Evolutionary conservation across 2,329 filamentous ascomycete species (phyloP), one percentile per base, ranked within the genome.

Genomic region (Fusarium sp.): DNA sequence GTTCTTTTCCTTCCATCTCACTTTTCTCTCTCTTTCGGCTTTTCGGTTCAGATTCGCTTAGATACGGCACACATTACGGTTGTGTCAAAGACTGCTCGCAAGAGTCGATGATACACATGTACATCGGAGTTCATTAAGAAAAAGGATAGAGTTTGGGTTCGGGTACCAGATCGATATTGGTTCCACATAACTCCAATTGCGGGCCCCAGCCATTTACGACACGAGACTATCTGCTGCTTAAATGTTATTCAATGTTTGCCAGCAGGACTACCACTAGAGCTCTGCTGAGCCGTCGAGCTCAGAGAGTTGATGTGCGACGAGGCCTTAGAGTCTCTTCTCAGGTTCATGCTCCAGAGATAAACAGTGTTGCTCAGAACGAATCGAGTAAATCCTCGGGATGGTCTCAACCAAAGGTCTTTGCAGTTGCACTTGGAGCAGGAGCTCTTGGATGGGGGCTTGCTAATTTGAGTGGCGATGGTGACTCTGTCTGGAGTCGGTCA

Each of bases 381-480:
- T 34, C 65, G 10, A 50, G 37, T 20, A 47, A 62, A 36, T 28
- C 61, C 12, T 61, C 59, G 42, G 67, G 68, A 46, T 78, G 75
- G 76, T 73, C 75, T 9, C 67, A 79, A 6, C 70, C 75, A 26
- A 77, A 75, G 4, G 79, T 83, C 5, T 68, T 81, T 30, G 78
- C 76, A 16, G 72, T 82, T 28, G 81, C 81, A n/a, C 71, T 74
- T 6, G 78, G 74, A 2, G 79, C 83, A 16, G 80, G 80, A 13
- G 65, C 79, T 49, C 53, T 79, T 42, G 83, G 82, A 23, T 84
- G 81, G 81, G 79, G 80, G 4, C 55, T 80, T 23, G 80, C 82
- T 9, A 75, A 76, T 33, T 73, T 72, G 67, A 71, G 62, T 12
- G 60, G 58, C 10, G 42, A 54, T 15, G 64, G 37, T 33, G 51